Conservation (phyloP, 2,329 filamentous ascomycete species). For the Fonsecaea multimorphosa region DNA sequence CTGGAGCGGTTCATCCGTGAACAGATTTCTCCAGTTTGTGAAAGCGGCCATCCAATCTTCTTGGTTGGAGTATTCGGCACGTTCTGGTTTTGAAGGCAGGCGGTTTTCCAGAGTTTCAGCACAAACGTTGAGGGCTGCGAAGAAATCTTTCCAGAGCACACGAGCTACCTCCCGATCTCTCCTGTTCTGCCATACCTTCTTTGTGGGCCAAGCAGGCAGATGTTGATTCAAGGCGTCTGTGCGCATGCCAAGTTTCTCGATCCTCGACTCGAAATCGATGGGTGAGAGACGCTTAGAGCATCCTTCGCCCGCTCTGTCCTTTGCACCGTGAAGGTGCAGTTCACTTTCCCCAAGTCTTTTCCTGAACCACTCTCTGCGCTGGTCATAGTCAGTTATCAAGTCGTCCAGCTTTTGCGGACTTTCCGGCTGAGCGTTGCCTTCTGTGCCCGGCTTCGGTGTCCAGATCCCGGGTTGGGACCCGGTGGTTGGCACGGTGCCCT, state of each 20-base stretch:
- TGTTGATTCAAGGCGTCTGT: background rate
- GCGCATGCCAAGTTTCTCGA: conserved; percentile 2
- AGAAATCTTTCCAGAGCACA: background rate
- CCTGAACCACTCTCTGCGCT: background rate
- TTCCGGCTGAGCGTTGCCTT: background rate
- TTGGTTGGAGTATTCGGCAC: background rate
- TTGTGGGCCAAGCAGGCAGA: background rate
- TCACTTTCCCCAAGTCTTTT: background rate
- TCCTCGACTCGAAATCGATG: background rate
- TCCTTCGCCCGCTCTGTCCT: background rate
- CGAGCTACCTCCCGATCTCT: conserved; percentile 1
- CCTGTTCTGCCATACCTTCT: background rate
- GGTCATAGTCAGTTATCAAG: background rate
- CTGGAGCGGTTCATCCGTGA: background rate
- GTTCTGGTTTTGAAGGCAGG: background rate
- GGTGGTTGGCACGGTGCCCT: background rate
- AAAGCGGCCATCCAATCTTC: background rate
- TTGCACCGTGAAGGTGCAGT: background rate
- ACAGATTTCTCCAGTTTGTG: background rate
- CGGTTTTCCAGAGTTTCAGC: background rate
- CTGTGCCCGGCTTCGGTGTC: background rate
- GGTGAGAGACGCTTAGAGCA: background rate
- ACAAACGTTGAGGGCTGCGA: background rate
- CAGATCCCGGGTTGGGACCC: background rate
- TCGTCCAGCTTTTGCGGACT: background rate